Percentiles rank a stretch among this genome's conserved stretches.
Evolutionary conservation across 2,329 filamentous ascomycete species (phyloP).

Genomic region (Hymenoscyphus repandus): DNA sequence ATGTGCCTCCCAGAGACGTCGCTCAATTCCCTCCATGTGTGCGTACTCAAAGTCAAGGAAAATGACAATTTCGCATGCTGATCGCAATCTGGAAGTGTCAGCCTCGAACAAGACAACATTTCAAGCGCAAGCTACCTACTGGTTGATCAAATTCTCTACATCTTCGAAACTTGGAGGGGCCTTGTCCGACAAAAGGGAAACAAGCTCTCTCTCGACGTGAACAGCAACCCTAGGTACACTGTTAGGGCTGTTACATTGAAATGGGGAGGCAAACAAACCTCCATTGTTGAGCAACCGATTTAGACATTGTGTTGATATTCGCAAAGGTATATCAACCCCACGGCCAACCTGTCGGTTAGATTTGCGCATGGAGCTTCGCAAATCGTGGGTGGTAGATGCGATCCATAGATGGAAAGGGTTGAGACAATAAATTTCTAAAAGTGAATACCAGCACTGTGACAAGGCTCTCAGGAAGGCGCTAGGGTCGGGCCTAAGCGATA

Average conservation of each 20-base stretch:
- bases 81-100: slow-evolving; percentile 29
- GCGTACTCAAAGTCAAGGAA: slow-evolving; percentile 68
- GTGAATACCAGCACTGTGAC: not conserved
- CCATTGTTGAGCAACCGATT: slow-evolving; percentile 42
- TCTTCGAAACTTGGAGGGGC: slow-evolving; percentile 40
- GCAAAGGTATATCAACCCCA: slow-evolving; percentile 35
- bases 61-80: slow-evolving; percentile 65
- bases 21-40: slow-evolving; percentile 58
- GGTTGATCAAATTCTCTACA: slow-evolving; percentile 34
- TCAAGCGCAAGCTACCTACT: slow-evolving; percentile 21
- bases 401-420: slow-evolving; percentile 19
- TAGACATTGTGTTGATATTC: slow-evolving; percentile 24
- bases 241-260: not conserved
- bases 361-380: slow-evolving; percentile 42
- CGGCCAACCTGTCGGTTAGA: slow-evolving; percentile 52
- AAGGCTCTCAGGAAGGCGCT: not conserved
- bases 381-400: slow-evolving; percentile 21
- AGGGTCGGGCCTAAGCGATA: not conserved
- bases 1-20: slow-evolving; percentile 74
- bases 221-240: slow-evolving; percentile 33
- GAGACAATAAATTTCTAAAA: not conserved
- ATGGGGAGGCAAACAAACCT: slow-evolving; percentile 37
- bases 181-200: slow-evolving; percentile 42
- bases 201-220: slow-evolving; percentile 44
- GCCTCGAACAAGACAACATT: not conserved